Base-by-base conservation (phyloP, 2,329 filamentous ascomycete species). In the Davidsoniella australis region DNA sequence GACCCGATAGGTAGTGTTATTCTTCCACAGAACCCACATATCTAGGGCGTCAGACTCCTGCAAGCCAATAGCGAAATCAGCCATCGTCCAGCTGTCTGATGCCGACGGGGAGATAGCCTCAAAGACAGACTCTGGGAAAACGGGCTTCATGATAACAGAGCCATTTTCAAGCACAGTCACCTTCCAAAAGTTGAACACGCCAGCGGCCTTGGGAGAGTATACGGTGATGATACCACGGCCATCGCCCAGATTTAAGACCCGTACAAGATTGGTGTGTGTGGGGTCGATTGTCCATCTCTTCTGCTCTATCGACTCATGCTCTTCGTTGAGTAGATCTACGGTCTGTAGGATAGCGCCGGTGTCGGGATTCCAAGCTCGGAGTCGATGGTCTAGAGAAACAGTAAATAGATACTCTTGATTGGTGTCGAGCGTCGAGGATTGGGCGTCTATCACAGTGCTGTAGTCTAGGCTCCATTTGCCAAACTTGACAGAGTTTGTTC, bases 141-240 rank as follows among this genome's bases (percentile, higher is more conserved):
- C 66, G 57, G 93, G 85, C 54, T 78, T 73, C 12, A 93, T 69
- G 7, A 78, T 70, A 17, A 86, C 62, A 2, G 67, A 69, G 57
- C 82, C 71, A 56, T 73, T 73, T 48, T 80, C 75, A 56, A 79
- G 75, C 16, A 82, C 75, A 48, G 76, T 75, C n/a, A 78, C 64
- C 55, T 68, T 72, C 85, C 88, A 98, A 60, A 98, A 88, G 62
- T 94, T 96, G 71, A 98, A 96, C 60, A 89, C 82, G 36, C 91
- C 84, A 39, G 80, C 76, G 26, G 87, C 83, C 55, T 91, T 78
- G 0, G 91, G 89, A 9, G 88, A 95, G 63, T 87, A 94, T 7
- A 86, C 89, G 37, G 85, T 78, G 48, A 89, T 75, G 12, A 76
- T 61, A 38, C 72, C 67, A 48, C 68, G 68, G 14, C 75, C 74